Evolutionary conservation across 2,329 filamentous ascomycete species (phyloP).

Genomic region (Epichloe coenophiala): DNA sequence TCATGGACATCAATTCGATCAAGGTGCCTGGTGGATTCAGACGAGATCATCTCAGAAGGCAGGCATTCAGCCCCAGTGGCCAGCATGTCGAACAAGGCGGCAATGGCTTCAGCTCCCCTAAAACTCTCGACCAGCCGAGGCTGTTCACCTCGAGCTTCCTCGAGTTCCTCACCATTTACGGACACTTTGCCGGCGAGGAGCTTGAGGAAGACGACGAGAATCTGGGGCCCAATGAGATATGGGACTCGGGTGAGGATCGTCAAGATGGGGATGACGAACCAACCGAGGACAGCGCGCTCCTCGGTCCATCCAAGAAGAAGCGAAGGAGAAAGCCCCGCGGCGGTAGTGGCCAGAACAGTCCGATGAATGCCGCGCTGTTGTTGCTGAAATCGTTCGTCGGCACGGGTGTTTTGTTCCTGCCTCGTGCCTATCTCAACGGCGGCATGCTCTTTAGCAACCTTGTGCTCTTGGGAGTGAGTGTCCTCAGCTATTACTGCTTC

Average conservation of each 20-base stretch:
- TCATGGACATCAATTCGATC: slow-evolving; percentile 77
- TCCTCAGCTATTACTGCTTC: slow-evolving; percentile 93
- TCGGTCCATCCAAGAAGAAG: slow-evolving; percentile 62
- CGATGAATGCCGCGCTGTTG: slow-evolving; percentile 67
- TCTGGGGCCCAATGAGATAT: slow-evolving; percentile 78
- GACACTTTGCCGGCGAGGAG: slow-evolving; percentile 94
- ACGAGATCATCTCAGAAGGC: slow-evolving; percentile 72
- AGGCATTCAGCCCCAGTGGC: slow-evolving; percentile 46
- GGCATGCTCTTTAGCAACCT: slow-evolving; percentile 95
- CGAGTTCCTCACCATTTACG: slow-evolving; percentile 89
- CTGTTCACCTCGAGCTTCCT: slow-evolving; percentile 87
- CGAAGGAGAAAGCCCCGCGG: slow-evolving; percentile 65
- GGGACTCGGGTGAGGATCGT: slow-evolving; percentile 62
- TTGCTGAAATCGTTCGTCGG: slow-evolving; percentile 96
- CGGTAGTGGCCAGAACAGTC: slow-evolving; percentile 61
- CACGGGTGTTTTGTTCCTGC: slow-evolving; percentile 86
- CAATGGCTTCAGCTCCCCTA: slow-evolving; percentile 21
- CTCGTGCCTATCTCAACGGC: slow-evolving; percentile 85
- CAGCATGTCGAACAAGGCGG: slow-evolving; percentile 18
- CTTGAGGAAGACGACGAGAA: slow-evolving; percentile 93
- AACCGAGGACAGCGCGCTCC: slow-evolving; percentile 76
- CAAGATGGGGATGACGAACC: slow-evolving; percentile 60
- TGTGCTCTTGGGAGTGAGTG: slow-evolving; percentile 73
- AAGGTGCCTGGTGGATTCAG: slow-evolving; percentile 89
- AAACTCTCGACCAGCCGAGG: slow-evolving; percentile 24